Percentiles rank a stretch among this genome's conserved stretches.
These are phyloP conservation scores for Maudiozyma pseudohumilis DNA, from an alignment of 805 yeast genomes.

Conservation along the genomic window DNA sequence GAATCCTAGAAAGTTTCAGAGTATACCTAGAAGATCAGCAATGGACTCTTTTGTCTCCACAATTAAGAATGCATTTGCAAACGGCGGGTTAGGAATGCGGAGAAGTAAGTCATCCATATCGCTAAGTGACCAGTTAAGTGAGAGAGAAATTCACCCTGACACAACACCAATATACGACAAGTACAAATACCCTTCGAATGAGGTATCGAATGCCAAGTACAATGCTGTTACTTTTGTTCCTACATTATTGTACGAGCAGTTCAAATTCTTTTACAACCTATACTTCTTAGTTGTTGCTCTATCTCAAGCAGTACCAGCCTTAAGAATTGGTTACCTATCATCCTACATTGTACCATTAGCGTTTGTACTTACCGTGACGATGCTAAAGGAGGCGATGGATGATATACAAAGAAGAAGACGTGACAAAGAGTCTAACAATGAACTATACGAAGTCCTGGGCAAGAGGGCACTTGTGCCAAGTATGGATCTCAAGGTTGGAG, in stretches of 20 bases:
- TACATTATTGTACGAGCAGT: slow-evolving; percentile 83
- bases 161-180: slow-evolving; percentile 31
- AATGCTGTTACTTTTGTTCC: slow-evolving; percentile 84
- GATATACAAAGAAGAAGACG: slow-evolving; percentile 85
- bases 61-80: slow-evolving; percentile 3
- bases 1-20: neutral
- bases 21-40: slow-evolving; percentile 2
- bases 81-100: slow-evolving; percentile 5
- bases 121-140: slow-evolving; percentile 22
- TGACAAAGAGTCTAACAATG: slow-evolving; percentile 81
- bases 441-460: slow-evolving; percentile 62
- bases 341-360: slow-evolving; percentile 91
- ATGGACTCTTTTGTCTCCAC: neutral
- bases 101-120: slow-evolving; percentile 8
- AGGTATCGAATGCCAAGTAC: slow-evolving; percentile 89
- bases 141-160: slow-evolving; percentile 36
- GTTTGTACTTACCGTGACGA: slow-evolving; percentile 84
- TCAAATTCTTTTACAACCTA: slow-evolving; percentile 90
- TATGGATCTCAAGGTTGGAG: slow-evolving; percentile 73
- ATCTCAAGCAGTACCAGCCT: slow-evolving; percentile 81
- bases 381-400: slow-evolving; percentile 92
- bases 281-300: slow-evolving; percentile 89
- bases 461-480: slow-evolving; percentile 37
- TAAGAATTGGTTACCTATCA: slow-evolving; percentile 86
- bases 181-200: slow-evolving; percentile 49